Percentiles rank a stretch among this genome's conserved stretches.
phyloP scores from a whole-genome alignment of 108 stramenopile species.

The Fragilariopsis cylindrus region DNA sequence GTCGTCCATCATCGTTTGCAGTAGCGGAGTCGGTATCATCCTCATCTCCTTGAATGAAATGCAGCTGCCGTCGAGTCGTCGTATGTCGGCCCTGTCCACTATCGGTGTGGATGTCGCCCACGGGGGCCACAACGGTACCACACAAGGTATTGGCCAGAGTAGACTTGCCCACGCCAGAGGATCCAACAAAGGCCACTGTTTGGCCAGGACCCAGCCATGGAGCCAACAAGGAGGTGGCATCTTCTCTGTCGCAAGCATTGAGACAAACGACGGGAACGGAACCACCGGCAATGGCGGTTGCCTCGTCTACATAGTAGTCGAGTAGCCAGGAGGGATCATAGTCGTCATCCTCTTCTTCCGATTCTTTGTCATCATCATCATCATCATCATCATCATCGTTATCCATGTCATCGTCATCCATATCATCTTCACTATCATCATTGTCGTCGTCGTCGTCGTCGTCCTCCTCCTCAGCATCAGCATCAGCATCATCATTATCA shows the following conservation, averaged over 20 bases:
- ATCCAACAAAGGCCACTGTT: constrained; percentile 17
- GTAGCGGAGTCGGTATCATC: background rate
- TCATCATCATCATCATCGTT: background rate
- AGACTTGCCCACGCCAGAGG: constrained; percentile 28
- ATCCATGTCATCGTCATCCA: constrained; percentile 1
- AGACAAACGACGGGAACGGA: constrained; percentile 14
- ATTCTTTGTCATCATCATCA: constrained; percentile 4
- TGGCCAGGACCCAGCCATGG: constrained; percentile 23
- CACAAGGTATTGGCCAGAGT: constrained; percentile 23
- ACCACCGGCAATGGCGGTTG: constrained; percentile 7
- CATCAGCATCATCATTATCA: background rate
- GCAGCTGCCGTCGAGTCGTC: constrained; percentile 15
- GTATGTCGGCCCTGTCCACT: constrained; percentile 21
- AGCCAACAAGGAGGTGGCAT: background rate
- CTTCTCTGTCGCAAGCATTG: background rate
- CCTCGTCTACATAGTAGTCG: constrained; percentile 13
- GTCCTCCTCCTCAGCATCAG: background rate
- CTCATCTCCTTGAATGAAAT: background rate
- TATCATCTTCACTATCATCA: constrained; percentile 3
- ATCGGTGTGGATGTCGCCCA: constrained; percentile 15
- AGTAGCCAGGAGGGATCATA: background rate
- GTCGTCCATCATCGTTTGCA: background rate
- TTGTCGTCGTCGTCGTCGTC: background rate
- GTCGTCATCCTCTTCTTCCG: background rate
- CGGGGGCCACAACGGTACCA: background rate